phyloP scores from a whole-genome alignment of 2,329 filamentous ascomycete genomes.

The Alternaria gaisen region DNA sequence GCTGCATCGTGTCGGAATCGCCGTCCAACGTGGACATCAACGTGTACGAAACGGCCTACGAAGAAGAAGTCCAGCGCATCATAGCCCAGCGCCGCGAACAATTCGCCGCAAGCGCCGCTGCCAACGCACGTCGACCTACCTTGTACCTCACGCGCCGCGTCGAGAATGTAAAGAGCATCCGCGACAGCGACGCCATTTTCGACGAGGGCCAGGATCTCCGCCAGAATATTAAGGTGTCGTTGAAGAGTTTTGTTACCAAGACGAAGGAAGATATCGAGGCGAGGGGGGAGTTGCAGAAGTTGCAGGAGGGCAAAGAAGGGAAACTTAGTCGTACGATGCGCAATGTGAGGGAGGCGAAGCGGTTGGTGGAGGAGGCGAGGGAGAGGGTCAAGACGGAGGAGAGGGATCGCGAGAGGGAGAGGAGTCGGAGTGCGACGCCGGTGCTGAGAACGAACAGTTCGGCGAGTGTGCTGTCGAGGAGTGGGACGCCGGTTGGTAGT shows the following conservation, averaged over 20 bases:
- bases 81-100: constrained; percentile 56
- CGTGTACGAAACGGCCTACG: constrained; percentile 88
- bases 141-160: constrained; percentile 65
- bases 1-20: constrained; percentile 77
- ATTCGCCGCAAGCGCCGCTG: constrained; percentile 11
- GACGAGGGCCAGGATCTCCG: constrained; percentile 40
- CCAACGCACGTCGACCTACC: constrained; percentile 54
- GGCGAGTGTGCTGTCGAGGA: constrained; percentile 28
- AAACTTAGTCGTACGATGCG: constrained; percentile 44
- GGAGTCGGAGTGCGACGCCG: constrained; percentile 38
- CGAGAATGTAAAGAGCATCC: constrained; percentile 54
- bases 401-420: constrained; percentile 34
- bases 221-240: constrained; percentile 41
- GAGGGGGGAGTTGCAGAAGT: constrained; percentile 43
- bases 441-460: constrained; percentile 33
- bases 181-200: constrained; percentile 45
- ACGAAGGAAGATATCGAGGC: constrained; percentile 46
- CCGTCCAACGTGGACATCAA: constrained; percentile 85
- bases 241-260: constrained; percentile 49
- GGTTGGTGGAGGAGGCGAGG: constrained; percentile 47
- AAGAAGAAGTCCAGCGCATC: constrained; percentile 81
- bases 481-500: constrained; percentile 31
- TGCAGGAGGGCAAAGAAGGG: constrained; percentile 46
- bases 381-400: constrained; percentile 45
- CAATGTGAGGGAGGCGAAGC: constrained; percentile 44